A percentile compares a stretch with the other conserved stretches of the same genome.
phyloP scores from a whole-genome alignment of 2,329 filamentous ascomycete genomes.

The Ceratocystis alfenasii region DNA sequence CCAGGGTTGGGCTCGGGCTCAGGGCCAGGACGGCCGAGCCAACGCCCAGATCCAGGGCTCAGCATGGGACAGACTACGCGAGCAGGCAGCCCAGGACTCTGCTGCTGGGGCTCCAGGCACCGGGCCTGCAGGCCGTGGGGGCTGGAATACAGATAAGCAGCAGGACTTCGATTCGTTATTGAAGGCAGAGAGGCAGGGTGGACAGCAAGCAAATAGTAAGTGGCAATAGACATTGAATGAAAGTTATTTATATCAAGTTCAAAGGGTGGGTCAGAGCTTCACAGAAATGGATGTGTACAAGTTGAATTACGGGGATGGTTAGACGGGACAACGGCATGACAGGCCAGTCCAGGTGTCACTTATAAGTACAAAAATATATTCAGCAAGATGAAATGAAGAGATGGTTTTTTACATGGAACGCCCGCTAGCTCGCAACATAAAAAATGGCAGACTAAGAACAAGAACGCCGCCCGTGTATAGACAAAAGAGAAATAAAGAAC shows the following conservation, averaged over 20 bases:
- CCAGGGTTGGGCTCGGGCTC: background rate
- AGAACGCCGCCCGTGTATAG: no score
- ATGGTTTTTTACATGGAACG: background rate
- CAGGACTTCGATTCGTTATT: slow-evolving; percentile 40
- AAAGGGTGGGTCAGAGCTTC: background rate
- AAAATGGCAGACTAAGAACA: no score
- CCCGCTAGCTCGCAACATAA: background rate
- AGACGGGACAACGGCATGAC: background rate
- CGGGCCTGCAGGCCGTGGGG: background rate
- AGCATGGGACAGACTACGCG: slow-evolving; percentile 20
- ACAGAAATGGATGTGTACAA: no score
- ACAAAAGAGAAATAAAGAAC: background rate
- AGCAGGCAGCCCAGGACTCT: slow-evolving; percentile 5
- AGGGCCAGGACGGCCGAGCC: background rate
- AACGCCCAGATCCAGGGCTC: slow-evolving; percentile 6
- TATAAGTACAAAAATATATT: slow-evolving; percentile 14
- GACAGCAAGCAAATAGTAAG: slow-evolving; percentile 31
- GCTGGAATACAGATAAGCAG: slow-evolving; percentile 27
- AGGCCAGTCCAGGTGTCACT: background rate
- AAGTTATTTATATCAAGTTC: no score
- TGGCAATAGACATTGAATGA: slow-evolving; percentile 23
- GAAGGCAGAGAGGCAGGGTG: slow-evolving; percentile 34
- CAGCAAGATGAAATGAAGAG: background rate
- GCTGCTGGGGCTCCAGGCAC: background rate
- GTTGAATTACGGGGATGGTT: background rate